Evolutionary conservation across 2,329 filamentous ascomycete genomes (phyloP), one percentile per base, ranked within the genome.

Genomic region (Beauveria pseudobassiana): DNA sequence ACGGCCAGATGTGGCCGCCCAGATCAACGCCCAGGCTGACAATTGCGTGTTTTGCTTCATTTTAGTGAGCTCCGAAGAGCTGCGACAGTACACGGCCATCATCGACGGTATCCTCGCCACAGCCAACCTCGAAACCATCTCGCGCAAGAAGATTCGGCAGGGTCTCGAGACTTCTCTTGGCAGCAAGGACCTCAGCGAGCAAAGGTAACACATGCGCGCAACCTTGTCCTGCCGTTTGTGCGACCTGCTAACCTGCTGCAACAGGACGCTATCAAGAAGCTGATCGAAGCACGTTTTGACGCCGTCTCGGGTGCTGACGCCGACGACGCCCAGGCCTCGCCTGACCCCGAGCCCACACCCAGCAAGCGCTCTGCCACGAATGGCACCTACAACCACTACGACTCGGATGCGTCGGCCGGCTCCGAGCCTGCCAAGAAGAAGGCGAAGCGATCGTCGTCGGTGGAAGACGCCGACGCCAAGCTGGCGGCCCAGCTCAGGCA

Each of bases 401-500:
- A 82, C 67, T 79, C 79, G 42, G 75, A 82, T 54, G 78, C 79
- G 2, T 81, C 80, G 3, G 72, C 76, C 3, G 74, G 74, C 12
- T 73, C 74, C 6, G 76, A 78, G 43, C 80, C 80, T 1, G 75
- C 76, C 1, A 79, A 78, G 65, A 90, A 87, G 72, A 91, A 91
- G 76, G 88, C 88, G 62, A 87, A 87, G 71, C 82, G 84, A 49
- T 82, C 85, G 30, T 78, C 77, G 16, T 76, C 79, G 43, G 77
- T 77, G 9, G 82, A 85, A 66, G 91, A 96, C 65, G 88, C 90
- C 38, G 95, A 99, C 74, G 95, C 93, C 40, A 86, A 89, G 50
- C 85, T 93, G 64, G 95, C 95, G 1, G 92, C 92, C 18, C 86
- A 89, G 73, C 80, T 99, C 95, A 99, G 75, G 93, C 92, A 0